These are phyloP conservation scores for Harrya chromipes DNA, from an alignment of 768 basidiomycete genomes.

Conservation along the genomic window DNA sequence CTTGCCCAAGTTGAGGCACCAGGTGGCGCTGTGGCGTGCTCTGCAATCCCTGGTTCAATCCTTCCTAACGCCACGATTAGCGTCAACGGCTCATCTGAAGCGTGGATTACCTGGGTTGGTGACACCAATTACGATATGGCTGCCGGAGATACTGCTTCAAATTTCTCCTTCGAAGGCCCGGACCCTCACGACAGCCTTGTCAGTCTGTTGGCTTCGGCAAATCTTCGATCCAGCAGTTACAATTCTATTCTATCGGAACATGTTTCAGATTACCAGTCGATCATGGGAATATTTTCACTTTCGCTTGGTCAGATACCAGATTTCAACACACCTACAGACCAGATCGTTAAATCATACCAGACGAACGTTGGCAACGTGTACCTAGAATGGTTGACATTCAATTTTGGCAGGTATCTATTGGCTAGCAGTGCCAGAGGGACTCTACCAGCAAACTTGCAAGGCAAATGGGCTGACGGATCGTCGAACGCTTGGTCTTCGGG, in stretches of 20 bases:
- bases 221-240: slow-evolving; percentile 31
- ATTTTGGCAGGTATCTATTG: slow-evolving; percentile 68
- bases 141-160: slow-evolving; percentile 52
- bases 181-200: slow-evolving; percentile 55
- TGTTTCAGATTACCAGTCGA: slow-evolving; percentile 45
- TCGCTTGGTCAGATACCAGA: slow-evolving; percentile 58
- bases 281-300: slow-evolving; percentile 50
- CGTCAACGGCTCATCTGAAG: slow-evolving; percentile 45
- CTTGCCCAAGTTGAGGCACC: slow-evolving; percentile 46
- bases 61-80: slow-evolving; percentile 47
- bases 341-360: slow-evolving; percentile 50
- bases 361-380: slow-evolving; percentile 58
- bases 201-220: slow-evolving; percentile 33
- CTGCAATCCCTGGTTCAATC: slow-evolving; percentile 20
- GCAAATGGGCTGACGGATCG: slow-evolving; percentile 61
- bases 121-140: slow-evolving; percentile 65
- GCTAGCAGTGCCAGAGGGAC: slow-evolving; percentile 57
- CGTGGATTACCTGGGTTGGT: slow-evolving; percentile 73
- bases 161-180: slow-evolving; percentile 60
- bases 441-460: slow-evolving; percentile 72
- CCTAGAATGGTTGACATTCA: slow-evolving; percentile 72
- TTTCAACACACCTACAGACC: slow-evolving; percentile 52
- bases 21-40: slow-evolving; percentile 33
- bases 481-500: slow-evolving; percentile 62
- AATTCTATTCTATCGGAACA: slow-evolving; percentile 44